A percentile compares a stretch with the other conserved stretches of the same genome.
Evolutionary conservation across 495 filamentous ascomycete species (phyloP).

Genomic region (Thermochaetoides thermophila): DNA sequence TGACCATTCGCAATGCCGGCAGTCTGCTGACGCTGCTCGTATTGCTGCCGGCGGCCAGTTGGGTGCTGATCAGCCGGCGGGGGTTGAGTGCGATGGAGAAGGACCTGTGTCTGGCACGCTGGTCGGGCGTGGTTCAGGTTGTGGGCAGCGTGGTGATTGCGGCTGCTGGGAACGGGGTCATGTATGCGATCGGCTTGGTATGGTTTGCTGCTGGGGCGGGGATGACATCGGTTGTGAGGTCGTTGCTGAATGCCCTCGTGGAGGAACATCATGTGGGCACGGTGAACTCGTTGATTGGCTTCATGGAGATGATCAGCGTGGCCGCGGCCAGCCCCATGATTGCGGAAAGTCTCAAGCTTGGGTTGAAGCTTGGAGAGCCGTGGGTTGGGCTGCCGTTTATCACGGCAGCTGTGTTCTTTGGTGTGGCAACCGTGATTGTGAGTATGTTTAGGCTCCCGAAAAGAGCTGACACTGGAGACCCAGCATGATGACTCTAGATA

Average conservation of each 20-base stretch:
- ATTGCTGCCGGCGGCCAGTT: slow-evolving; percentile 13
- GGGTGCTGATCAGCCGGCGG: slow-evolving; percentile 10
- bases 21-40: slow-evolving; percentile 14
- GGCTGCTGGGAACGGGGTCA: slow-evolving; percentile 7
- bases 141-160: slow-evolving; percentile 12
- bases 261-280: slow-evolving; percentile 22
- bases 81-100: slow-evolving; percentile 12
- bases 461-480: no score
- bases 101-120: slow-evolving; percentile 14
- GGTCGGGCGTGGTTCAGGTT: slow-evolving; percentile 7
- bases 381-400: slow-evolving; percentile 20
- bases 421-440: slow-evolving; percentile 8
- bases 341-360: slow-evolving; percentile 15
- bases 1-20: slow-evolving; percentile 12
- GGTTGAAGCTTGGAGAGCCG: slow-evolving; percentile 11
- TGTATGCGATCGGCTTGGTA: slow-evolving; percentile 11
- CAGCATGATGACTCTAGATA: no score
- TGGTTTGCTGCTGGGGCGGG: slow-evolving; percentile 14
- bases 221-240: slow-evolving; percentile 8
- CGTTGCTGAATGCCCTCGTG: slow-evolving; percentile 17
- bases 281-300: slow-evolving; percentile 16
- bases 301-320: slow-evolving; percentile 16
- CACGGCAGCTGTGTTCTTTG: slow-evolving; percentile 9
- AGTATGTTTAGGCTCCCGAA: slow-evolving; percentile 10
- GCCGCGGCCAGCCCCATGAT: slow-evolving; percentile 16